phyloP scores from a whole-genome alignment of 148 eudicot genomes.

The Polygonum aviculare region DNA sequence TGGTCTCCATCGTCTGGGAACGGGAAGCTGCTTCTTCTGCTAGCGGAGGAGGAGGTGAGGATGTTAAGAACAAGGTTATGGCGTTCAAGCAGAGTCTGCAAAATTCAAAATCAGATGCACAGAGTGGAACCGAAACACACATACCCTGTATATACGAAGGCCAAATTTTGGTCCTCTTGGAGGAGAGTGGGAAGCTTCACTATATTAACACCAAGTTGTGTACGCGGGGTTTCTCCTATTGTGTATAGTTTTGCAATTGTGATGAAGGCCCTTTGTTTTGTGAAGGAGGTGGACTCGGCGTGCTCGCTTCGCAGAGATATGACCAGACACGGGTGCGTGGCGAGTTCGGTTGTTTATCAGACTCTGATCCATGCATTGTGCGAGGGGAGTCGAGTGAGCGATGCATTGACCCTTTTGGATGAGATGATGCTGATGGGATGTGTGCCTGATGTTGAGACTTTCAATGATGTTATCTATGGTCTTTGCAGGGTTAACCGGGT shows the following conservation, averaged over 20 bases:
- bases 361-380: constrained; percentile 68
- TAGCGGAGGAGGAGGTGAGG: no score
- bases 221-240: constrained; percentile 67
- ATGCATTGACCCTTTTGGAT: constrained; percentile 60
- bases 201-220: background rate
- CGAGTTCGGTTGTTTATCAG: constrained; percentile 76
- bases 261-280: constrained; percentile 70
- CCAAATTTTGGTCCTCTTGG: background rate
- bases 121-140: background rate
- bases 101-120: background rate
- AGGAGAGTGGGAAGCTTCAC: background rate
- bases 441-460: constrained; percentile 76
- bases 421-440: constrained; percentile 96
- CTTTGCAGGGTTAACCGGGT: constrained; percentile 60
- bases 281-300: constrained; percentile 69
- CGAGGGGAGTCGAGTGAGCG: constrained; percentile 54
- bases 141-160: background rate
- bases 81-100: background rate
- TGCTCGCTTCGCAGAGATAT: constrained; percentile 79
- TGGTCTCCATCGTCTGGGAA: no score
- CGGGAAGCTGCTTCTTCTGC: no score
- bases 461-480: constrained; percentile 67
- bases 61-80: no score
- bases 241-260: constrained; percentile 71
- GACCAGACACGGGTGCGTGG: constrained; percentile 92